Conservation (phyloP, 179 eudicot genomes). For the Heliamphora pulchella region DNA sequence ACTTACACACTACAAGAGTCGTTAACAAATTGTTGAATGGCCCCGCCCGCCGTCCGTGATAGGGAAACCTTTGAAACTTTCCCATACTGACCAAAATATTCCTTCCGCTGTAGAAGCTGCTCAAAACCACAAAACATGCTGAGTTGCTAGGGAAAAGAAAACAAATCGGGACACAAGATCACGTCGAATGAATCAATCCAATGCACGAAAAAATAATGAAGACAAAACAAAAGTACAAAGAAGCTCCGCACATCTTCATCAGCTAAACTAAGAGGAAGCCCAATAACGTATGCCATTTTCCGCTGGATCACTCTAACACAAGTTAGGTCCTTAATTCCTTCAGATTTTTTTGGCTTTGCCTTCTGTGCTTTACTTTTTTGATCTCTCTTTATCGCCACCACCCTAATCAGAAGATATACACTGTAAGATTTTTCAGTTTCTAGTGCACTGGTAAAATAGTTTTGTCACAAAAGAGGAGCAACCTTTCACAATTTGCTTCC, state of each 20-base stretch:
- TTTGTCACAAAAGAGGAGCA: slow-evolving; percentile 12
- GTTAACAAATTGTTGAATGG: slow-evolving; percentile 80
- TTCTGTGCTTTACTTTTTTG: slow-evolving; percentile 65
- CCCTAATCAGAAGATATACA: slow-evolving; percentile 22
- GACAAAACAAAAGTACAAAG: slow-evolving; percentile 12
- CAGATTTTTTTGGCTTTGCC: slow-evolving; percentile 59
- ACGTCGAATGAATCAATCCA: background rate
- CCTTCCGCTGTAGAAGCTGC: slow-evolving; percentile 76
- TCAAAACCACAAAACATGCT: slow-evolving; percentile 15
- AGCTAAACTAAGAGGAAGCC: slow-evolving; percentile 82
- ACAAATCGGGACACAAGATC: background rate
- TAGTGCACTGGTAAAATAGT: background rate
- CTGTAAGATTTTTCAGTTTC: slow-evolving; percentile 10
- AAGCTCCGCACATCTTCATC: slow-evolving; percentile 61
- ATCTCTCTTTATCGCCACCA: slow-evolving; percentile 24
- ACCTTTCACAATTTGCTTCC: slow-evolving; percentile 77
- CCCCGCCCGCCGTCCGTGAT: slow-evolving; percentile 83
- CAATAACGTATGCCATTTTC: slow-evolving; percentile 88
- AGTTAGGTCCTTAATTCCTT: slow-evolving; percentile 69
- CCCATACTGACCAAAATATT: slow-evolving; percentile 90
- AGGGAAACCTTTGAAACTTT: slow-evolving; percentile 85
- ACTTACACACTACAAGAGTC: slow-evolving; percentile 90
- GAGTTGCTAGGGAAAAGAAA: background rate
- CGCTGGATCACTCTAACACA: slow-evolving; percentile 94
- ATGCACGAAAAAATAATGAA: slow-evolving; percentile 11